Evolutionary conservation across 441 rosid species (phyloP).

Genomic region (Gossypium schwendimanii): DNA sequence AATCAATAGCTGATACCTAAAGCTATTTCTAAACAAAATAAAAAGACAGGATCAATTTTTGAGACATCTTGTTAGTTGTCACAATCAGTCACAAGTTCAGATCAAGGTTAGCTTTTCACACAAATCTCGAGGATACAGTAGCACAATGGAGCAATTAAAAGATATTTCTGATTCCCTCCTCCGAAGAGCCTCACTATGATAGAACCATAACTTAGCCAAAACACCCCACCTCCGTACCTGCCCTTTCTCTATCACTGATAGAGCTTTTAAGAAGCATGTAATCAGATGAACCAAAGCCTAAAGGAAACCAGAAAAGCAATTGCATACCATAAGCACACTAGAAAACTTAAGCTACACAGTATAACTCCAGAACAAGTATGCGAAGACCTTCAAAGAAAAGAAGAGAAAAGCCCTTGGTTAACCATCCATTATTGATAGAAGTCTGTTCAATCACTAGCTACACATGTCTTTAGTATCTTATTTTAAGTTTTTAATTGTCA

Average conservation of each 20-base stretch:
- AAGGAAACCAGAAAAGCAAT: conserved; percentile 6
- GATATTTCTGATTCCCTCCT: not conserved
- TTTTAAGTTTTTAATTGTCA: conserved; percentile 5
- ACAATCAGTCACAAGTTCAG: not conserved
- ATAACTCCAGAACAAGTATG: not conserved
- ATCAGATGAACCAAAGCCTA: not conserved
- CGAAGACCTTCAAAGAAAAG: not conserved
- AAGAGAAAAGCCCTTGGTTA: conserved; percentile 1
- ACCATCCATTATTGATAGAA: not conserved
- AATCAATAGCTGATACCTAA: not conserved
- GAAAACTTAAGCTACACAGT: not conserved
- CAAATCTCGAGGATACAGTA: not conserved
- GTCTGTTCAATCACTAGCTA: not conserved
- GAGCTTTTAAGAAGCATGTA: not conserved
- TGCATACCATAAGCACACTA: not conserved
- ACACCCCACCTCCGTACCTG: not conserved
- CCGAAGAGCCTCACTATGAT: not conserved
- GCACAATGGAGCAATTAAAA: not conserved
- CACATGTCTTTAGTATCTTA: not conserved
- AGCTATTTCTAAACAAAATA: not conserved
- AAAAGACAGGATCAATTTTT: not conserved
- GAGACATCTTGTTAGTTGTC: conserved; percentile 3
- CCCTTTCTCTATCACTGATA: not conserved
- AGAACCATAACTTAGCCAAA: not conserved
- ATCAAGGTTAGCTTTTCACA: not conserved